Percentiles rank a stretch among this genome's conserved stretches.
Conservation (phyloP, 257 asterid genomes). For the Ocimum tenuiflorum region DNA sequence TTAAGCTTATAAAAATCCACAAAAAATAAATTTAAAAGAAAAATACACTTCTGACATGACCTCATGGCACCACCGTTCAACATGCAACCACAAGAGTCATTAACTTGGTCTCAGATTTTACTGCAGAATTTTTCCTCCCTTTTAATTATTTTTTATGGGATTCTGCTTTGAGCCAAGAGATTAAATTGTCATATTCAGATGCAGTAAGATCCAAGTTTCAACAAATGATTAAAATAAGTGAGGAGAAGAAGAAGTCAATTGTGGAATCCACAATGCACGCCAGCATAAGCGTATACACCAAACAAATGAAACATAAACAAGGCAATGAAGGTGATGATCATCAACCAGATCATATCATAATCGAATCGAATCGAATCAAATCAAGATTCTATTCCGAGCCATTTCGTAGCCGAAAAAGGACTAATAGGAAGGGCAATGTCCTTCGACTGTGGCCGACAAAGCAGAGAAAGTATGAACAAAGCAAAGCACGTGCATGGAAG, state of each 20-base stretch:
- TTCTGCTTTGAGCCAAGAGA: constrained; percentile 46
- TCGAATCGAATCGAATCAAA: background rate
- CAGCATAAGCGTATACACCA: constrained; percentile 27
- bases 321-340: background rate
- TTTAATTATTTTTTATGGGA: constrained; percentile 14
- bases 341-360: background rate
- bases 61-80: too few relatives aligned
- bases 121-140: background rate
- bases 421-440: background rate
- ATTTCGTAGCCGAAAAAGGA: too few relatives aligned
- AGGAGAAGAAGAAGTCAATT: constrained; percentile 17
- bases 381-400: background rate
- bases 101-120: too few relatives aligned
- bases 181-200: constrained; percentile 20
- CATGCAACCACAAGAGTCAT: too few relatives aligned
- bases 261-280: constrained; percentile 23
- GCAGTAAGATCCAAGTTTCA: constrained; percentile 24
- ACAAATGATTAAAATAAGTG: background rate
- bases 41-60: too few relatives aligned
- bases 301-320: constrained; percentile 17
- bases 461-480: too few relatives aligned
- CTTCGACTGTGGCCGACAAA: too few relatives aligned
- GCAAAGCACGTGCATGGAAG: too few relatives aligned
- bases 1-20: too few relatives aligned
- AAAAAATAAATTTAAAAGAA: too few relatives aligned